Percentiles rank a stretch among this genome's conserved stretches.
Conservation (phyloP, 2,329 filamentous ascomycete species). For the Coniochaeta sp. region DNA sequence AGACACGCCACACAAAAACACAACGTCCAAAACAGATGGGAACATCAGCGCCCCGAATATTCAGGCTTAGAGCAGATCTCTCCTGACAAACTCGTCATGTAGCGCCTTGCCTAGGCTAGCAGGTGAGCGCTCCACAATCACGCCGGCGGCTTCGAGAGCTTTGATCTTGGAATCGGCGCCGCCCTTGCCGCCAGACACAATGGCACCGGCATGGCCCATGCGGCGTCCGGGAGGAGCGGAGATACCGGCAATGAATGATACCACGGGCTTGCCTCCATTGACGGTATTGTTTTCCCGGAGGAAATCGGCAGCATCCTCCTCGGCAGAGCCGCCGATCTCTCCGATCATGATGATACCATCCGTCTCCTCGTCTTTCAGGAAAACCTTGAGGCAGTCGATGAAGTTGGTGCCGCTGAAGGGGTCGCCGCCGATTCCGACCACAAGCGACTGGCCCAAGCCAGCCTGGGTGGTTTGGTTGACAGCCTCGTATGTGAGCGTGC, state of each 20-base stretch:
- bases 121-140: slow-evolving; percentile 92
- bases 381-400: slow-evolving; percentile 97
- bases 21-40: neutral
- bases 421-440: slow-evolving; percentile 96
- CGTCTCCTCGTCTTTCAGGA: slow-evolving; percentile 91
- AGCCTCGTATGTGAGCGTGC: slow-evolving; percentile 97
- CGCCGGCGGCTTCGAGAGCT: slow-evolving; percentile 86
- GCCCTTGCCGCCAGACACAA: slow-evolving; percentile 95
- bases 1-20: slow-evolving; percentile 4
- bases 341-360: slow-evolving; percentile 99
- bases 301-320: slow-evolving; percentile 98
- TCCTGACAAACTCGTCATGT: slow-evolving; percentile 91
- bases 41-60: neutral
- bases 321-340: slow-evolving; percentile 94
- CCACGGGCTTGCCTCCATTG: slow-evolving; percentile 82
- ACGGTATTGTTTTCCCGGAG: slow-evolving; percentile 83
- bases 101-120: slow-evolving; percentile 88
- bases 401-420: slow-evolving; percentile 99
- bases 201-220: slow-evolving; percentile 98
- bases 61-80: slow-evolving; percentile 73
- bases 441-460: slow-evolving; percentile 93
- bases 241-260: slow-evolving; percentile 98
- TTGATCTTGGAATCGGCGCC: slow-evolving; percentile 97
- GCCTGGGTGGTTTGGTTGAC: slow-evolving; percentile 99
- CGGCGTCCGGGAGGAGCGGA: slow-evolving; percentile 90